phyloP scores from a whole-genome alignment of 2,329 filamentous ascomycete species.

The Microdochium nivale region DNA sequence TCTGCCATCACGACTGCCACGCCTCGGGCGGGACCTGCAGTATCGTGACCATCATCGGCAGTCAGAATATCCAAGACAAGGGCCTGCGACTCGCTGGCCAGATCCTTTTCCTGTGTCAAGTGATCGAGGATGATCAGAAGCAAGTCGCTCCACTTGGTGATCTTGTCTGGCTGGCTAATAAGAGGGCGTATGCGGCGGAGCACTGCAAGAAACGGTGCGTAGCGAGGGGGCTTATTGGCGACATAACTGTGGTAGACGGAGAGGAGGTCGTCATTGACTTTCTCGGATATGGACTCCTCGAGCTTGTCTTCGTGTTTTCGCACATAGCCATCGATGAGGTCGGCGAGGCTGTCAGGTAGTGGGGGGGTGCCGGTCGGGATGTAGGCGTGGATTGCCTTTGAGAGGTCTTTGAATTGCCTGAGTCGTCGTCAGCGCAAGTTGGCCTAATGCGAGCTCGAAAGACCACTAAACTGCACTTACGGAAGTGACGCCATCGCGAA shows the following conservation, averaged over 20 bases:
- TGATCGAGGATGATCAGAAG: conserved; percentile 47
- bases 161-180: conserved; percentile 52
- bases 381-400: conserved; percentile 46
- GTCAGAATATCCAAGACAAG: conserved; percentile 56
- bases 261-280: conserved; percentile 65
- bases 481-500: not conserved
- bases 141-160: conserved; percentile 65
- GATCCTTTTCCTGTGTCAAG: conserved; percentile 51
- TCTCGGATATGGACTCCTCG: conserved; percentile 61
- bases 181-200: conserved; percentile 55
- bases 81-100: conserved; percentile 56
- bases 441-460: not conserved
- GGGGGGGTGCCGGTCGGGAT: conserved; percentile 44
- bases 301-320: conserved; percentile 54
- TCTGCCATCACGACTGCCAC: conserved; percentile 28
- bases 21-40: conserved; percentile 31
- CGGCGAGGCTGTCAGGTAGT: conserved; percentile 56
- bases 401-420: conserved; percentile 53
- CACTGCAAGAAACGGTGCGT: conserved; percentile 60
- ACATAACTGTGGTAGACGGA: conserved; percentile 59
- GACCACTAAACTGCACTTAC: not conserved
- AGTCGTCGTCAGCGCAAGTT: conserved; percentile 6
- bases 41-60: conserved; percentile 49
- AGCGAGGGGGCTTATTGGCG: conserved; percentile 42
- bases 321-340: conserved; percentile 58